Evolutionary conservation across 495 filamentous ascomycete species (phyloP).

Genomic region (Chaetomidium leptoderma): DNA sequence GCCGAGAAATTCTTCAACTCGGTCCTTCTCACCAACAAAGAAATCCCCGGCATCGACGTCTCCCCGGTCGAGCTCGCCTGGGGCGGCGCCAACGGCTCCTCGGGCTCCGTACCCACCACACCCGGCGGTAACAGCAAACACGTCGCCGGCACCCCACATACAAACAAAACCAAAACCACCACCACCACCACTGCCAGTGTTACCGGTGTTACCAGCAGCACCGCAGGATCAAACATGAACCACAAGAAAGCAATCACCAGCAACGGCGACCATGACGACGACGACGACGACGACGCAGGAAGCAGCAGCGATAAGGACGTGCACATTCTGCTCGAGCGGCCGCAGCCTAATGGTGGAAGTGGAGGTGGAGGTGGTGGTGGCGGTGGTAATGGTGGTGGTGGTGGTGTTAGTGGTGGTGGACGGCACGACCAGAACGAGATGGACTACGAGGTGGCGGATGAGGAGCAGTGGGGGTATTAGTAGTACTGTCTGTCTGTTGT

Average conservation of each 20-base stretch:
- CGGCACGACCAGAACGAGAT: slow-evolving; percentile 28
- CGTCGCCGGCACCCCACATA: neutral
- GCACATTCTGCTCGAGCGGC: slow-evolving; percentile 28
- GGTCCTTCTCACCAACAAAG: slow-evolving; percentile 47
- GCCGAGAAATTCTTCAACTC: slow-evolving; percentile 81
- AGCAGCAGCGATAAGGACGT: slow-evolving; percentile 34
- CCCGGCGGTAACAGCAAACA: too few relatives aligned
- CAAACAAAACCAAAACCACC: slow-evolving; percentile 3
- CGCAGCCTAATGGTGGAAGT: neutral
- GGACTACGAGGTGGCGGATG: slow-evolving; percentile 46
- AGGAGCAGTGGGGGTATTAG: slow-evolving; percentile 37
- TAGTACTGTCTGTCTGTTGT: neutral
- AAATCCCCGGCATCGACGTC: slow-evolving; percentile 66
- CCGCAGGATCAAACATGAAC: neutral
- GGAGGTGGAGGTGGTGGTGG: neutral
- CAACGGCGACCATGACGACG: neutral
- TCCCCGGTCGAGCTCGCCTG: slow-evolving; percentile 68
- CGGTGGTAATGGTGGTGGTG: neutral
- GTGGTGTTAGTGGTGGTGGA: neutral
- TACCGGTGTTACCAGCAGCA: too few relatives aligned
- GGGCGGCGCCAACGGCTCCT: slow-evolving; percentile 49
- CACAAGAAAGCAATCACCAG: neutral
- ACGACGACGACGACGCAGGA: neutral
- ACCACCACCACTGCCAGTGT: neutral
- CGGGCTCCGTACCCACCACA: slow-evolving; percentile 11